Evolutionary conservation across 192 early-diverging fungal genomes (phyloP).

Genomic region (Coemansia sp.): DNA sequence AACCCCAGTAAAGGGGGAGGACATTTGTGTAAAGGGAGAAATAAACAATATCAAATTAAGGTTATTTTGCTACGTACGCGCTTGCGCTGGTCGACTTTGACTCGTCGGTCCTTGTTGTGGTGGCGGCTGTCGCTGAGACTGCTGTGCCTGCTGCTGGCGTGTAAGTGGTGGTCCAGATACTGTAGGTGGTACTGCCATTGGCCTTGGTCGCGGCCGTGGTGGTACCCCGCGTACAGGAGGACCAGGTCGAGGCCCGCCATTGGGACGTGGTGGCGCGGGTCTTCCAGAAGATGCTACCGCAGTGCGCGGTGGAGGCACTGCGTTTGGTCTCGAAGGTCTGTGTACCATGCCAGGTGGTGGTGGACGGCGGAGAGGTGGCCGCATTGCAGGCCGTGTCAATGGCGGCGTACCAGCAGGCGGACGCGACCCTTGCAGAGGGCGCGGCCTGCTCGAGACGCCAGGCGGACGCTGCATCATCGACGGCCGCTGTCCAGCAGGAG

Average conservation of each 20-base stretch:
- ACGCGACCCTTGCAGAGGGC: background rate
- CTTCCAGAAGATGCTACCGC: background rate
- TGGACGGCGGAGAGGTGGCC: background rate
- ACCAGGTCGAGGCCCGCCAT: background rate
- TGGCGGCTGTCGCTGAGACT: slow-evolving; percentile 1
- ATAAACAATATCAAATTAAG: background rate
- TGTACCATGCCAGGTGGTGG: background rate
- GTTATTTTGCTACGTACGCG: background rate
- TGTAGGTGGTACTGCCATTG: background rate
- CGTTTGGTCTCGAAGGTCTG: background rate
- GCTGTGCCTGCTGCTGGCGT: slow-evolving; percentile 9
- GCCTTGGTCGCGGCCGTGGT: slow-evolving; percentile 1
- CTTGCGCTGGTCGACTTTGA: background rate
- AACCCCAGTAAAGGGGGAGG: background rate
- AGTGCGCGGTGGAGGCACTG: background rate
- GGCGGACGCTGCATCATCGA: background rate
- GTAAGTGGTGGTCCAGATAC: slow-evolving; percentile 4
- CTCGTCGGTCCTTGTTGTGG: slow-evolving; percentile 4
- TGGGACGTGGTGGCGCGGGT: background rate
- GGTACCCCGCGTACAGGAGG: background rate
- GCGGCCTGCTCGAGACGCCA: background rate
- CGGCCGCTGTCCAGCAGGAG: background rate
- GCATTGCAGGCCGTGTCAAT: background rate
- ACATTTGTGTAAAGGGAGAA: background rate
- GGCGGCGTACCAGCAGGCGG: background rate